These are phyloP conservation scores for Globisporangium cystogenes DNA, from an alignment of 352 stramenopile species.

Conservation along the genomic window DNA sequence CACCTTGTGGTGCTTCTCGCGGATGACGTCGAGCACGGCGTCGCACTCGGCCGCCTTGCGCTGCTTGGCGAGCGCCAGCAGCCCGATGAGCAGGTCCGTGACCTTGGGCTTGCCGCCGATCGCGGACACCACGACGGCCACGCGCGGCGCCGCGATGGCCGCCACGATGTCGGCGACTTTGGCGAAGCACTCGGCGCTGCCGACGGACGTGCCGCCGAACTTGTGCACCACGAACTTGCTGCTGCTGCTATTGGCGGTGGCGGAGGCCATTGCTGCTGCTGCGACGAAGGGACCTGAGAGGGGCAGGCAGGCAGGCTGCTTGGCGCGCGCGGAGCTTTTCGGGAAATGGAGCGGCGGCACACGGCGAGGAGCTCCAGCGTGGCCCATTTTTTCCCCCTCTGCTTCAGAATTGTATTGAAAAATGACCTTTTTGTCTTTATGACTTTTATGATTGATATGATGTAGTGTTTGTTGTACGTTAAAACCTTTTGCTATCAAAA, in stretches of 20 bases:
- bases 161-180: constrained; percentile 73
- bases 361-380: neutral
- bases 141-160: constrained; percentile 29
- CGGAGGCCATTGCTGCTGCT: constrained; percentile 1
- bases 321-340: neutral
- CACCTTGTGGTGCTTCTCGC: constrained; percentile 75
- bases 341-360: neutral
- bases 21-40: constrained; percentile 60
- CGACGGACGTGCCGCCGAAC: constrained; percentile 95
- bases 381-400: neutral
- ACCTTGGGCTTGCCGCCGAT: constrained; percentile 97
- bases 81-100: constrained; percentile 92
- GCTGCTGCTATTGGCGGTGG: neutral
- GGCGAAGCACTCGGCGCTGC: constrained; percentile 90
- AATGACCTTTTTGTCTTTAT: too few relatives aligned
- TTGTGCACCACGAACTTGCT: constrained; percentile 94
- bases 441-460: too few relatives aligned
- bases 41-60: constrained; percentile 69
- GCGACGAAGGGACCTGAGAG: too few relatives aligned
- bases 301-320: too few relatives aligned
- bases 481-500: too few relatives aligned
- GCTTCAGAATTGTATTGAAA: neutral
- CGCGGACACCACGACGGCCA: constrained; percentile 91
- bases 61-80: constrained; percentile 85
- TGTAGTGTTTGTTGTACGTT: too few relatives aligned